Evolutionary conservation across 495 filamentous ascomycete genomes (phyloP).

Genomic region (Podospora fimiseda): DNA sequence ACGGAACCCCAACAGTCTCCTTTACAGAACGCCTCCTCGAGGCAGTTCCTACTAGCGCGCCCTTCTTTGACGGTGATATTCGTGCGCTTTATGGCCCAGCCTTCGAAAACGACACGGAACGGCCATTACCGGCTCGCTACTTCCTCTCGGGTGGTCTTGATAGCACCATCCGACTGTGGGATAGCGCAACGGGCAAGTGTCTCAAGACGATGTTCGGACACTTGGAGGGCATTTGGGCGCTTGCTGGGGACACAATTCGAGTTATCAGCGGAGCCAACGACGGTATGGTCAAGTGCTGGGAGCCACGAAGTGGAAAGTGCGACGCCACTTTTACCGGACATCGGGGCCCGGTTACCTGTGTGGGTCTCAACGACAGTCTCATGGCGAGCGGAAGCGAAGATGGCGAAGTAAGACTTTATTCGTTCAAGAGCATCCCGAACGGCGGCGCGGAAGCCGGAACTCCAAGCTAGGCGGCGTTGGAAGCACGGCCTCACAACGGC

Average conservation of each 20-base stretch:
- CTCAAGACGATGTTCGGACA: constrained; percentile 93
- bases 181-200: constrained; percentile 72
- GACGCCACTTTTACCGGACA: constrained; percentile 89
- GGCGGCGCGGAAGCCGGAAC: constrained; percentile 28
- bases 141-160: constrained; percentile 91
- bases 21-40: constrained; percentile 4
- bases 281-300: constrained; percentile 95
- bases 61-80: constrained; percentile 32
- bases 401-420: constrained; percentile 80
- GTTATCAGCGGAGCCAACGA: constrained; percentile 88
- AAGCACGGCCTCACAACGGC: not conserved
- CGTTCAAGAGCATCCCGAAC: constrained; percentile 56
- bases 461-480: constrained; percentile 20
- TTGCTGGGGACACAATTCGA: constrained; percentile 85
- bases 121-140: constrained; percentile 72
- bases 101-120: constrained; percentile 49
- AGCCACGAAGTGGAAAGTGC: constrained; percentile 81
- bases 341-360: constrained; percentile 59
- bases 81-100: constrained; percentile 49
- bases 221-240: constrained; percentile 90
- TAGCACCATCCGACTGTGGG: constrained; percentile 88
- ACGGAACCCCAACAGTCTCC: constrained; percentile 26
- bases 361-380: constrained; percentile 79
- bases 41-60: constrained; percentile 16
- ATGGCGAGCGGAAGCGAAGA: constrained; percentile 92